phyloP scores from a whole-genome alignment of 2,329 filamentous ascomycete species.

The Curvularia sp. region DNA sequence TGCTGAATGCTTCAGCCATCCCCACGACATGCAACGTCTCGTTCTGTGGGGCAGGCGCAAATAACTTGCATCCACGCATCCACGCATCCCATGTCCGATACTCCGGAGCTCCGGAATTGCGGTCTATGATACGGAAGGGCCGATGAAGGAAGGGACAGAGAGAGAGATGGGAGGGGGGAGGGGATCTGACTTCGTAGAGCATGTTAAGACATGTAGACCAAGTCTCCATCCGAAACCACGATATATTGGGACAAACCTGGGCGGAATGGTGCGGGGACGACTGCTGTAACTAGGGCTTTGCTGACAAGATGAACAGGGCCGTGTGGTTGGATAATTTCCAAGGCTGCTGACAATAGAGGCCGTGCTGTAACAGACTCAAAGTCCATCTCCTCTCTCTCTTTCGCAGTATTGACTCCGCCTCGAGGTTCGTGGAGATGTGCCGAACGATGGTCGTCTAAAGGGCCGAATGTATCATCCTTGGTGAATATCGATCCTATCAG shows the following conservation, averaged over 20 bases:
- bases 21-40: constrained; percentile 10
- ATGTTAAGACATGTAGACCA: too few relatives aligned
- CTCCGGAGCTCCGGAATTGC: constrained; percentile 2
- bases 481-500: constrained; percentile 1
- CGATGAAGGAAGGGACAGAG: not conserved
- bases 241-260: too few relatives aligned
- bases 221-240: not conserved
- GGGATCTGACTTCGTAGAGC: too few relatives aligned
- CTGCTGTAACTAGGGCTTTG: too few relatives aligned
- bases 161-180: too few relatives aligned
- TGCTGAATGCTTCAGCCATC: constrained; percentile 4
- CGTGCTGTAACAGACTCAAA: not conserved
- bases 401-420: not conserved
- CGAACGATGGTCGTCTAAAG: constrained; percentile 1
- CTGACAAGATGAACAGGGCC: not conserved
- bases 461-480: constrained; percentile 13
- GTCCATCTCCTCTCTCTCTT: not conserved
- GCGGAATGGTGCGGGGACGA: too few relatives aligned
- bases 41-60: constrained; percentile 5
- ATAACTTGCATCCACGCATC: constrained; percentile 2
- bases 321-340: not conserved
- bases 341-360: not conserved
- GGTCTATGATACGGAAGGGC: constrained; percentile 9
- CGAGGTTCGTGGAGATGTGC: not conserved
- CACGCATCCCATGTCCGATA: not conserved